Conservation (phyloP, 2,329 filamentous ascomycete genomes). For the Epichloe gansuensis region DNA sequence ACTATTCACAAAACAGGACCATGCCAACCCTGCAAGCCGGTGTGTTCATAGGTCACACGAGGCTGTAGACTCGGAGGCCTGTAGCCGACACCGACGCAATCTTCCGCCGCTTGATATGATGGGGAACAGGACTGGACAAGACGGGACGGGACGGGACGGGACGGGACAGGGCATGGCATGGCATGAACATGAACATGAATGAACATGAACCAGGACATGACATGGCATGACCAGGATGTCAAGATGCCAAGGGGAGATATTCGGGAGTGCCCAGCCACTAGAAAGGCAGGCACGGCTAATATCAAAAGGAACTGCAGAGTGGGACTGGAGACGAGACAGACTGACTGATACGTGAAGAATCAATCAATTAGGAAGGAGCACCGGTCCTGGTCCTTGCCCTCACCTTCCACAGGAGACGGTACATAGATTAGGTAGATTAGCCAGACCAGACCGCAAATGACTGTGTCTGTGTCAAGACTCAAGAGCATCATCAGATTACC, state of each 20-base stretch:
- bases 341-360: no score
- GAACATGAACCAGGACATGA: background rate
- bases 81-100: conserved; percentile 3
- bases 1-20: background rate
- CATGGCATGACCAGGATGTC: background rate
- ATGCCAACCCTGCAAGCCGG: conserved; percentile 5
- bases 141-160: background rate
- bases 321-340: no score
- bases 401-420: background rate
- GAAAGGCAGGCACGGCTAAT: background rate
- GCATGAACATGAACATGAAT: background rate
- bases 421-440: no score
- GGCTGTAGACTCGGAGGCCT: background rate
- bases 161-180: background rate
- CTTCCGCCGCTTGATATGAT: conserved; percentile 2
- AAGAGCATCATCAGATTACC: no score
- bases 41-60: conserved; percentile 6
- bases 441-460: no score
- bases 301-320: background rate
- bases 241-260: no score
- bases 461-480: no score
- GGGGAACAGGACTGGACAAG: background rate
- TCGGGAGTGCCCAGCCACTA: background rate
- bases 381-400: background rate
- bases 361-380: no score